Evolutionary conservation across 129 eudicot genomes (phyloP).

Genomic region (Flaveria trinervia): DNA sequence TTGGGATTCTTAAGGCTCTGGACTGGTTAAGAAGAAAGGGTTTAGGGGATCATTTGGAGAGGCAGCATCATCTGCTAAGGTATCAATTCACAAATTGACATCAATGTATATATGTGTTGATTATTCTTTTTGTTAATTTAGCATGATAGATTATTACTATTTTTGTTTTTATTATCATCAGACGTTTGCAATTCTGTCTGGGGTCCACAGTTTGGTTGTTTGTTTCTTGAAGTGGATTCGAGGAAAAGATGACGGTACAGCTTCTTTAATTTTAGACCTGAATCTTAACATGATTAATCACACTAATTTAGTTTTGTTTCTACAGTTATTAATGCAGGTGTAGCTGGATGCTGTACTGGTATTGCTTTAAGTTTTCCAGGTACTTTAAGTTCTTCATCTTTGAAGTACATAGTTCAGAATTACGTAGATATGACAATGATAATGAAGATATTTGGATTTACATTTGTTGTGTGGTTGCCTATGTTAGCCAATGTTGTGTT

Average conservation of each 20-base stretch:
- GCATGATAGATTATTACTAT: background rate
- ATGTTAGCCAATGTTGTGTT: background rate
- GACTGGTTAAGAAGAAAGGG: slow-evolving; percentile 79
- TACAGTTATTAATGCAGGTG: slow-evolving; percentile 86
- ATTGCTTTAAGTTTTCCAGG: slow-evolving; percentile 96
- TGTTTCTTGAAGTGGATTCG: slow-evolving; percentile 85
- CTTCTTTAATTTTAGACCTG: slow-evolving; percentile 2
- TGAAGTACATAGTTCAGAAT: background rate
- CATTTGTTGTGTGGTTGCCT: background rate
- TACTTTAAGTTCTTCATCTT: slow-evolving; percentile 22
- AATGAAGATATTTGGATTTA: background rate
- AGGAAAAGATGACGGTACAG: slow-evolving; percentile 90
- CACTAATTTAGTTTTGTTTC: slow-evolving; percentile 16
- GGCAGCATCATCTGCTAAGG: slow-evolving; percentile 92
- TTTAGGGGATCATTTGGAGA: slow-evolving; percentile 77
- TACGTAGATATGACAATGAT: background rate
- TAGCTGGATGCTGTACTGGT: slow-evolving; percentile 98
- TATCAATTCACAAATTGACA: slow-evolving; percentile 21
- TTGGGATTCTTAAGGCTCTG: slow-evolving; percentile 55
- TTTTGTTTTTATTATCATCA: slow-evolving; percentile 18
- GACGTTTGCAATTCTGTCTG: slow-evolving; percentile 94
- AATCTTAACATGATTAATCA: background rate
- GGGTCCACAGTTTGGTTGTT: slow-evolving; percentile 86
- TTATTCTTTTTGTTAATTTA: background rate
- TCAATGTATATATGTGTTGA: background rate